These are phyloP conservation scores for Sporothrix sp. DNA, from an alignment of 2,329 filamentous ascomycete genomes.

Conservation along the genomic window DNA sequence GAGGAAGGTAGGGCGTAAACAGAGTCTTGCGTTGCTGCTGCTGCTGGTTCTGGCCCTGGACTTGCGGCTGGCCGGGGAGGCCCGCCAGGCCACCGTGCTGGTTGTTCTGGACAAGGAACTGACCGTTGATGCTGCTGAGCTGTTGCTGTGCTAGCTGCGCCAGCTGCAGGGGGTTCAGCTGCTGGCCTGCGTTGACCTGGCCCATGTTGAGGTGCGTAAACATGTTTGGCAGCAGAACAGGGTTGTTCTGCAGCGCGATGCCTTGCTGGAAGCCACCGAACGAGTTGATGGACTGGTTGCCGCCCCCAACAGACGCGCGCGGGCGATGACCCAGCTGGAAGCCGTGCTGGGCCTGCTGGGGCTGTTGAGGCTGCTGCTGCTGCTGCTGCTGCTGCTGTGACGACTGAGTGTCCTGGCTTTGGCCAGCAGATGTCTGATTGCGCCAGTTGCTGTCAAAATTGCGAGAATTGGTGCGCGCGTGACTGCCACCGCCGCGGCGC, in stretches of 20 bases:
- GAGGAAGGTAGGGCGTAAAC: constrained; percentile 94
- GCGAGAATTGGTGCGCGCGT: constrained; percentile 72
- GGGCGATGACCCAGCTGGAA: constrained; percentile 91
- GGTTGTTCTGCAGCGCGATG: constrained; percentile 66
- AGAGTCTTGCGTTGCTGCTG: constrained; percentile 95
- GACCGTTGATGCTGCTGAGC: constrained; percentile 58
- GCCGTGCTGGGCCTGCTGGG: constrained; percentile 38
- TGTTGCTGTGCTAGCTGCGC: constrained; percentile 67
- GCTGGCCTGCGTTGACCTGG: no score
- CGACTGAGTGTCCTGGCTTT: constrained; percentile 51
- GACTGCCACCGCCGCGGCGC: constrained; percentile 69
- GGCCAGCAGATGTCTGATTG: constrained; percentile 54
- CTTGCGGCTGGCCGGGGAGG: constrained; percentile 52
- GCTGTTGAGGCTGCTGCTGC: constrained; percentile 31
- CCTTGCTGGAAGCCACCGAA: constrained; percentile 74
- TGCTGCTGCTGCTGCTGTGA: constrained; percentile 42
- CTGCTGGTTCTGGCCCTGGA: constrained; percentile 53
- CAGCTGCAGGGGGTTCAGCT: constrained; percentile 86
- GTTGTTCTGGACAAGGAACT: constrained; percentile 60
- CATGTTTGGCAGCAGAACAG: constrained; percentile 79
- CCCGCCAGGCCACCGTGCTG: constrained; percentile 73
- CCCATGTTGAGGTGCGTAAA: constrained; percentile 79
- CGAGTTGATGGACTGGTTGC: constrained; percentile 60
- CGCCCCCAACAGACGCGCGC: constrained; percentile 71
- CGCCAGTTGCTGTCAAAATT: constrained; percentile 99